Conservation (phyloP, 208 protist species). For the Acanthamoeba culbertsoni region DNA sequence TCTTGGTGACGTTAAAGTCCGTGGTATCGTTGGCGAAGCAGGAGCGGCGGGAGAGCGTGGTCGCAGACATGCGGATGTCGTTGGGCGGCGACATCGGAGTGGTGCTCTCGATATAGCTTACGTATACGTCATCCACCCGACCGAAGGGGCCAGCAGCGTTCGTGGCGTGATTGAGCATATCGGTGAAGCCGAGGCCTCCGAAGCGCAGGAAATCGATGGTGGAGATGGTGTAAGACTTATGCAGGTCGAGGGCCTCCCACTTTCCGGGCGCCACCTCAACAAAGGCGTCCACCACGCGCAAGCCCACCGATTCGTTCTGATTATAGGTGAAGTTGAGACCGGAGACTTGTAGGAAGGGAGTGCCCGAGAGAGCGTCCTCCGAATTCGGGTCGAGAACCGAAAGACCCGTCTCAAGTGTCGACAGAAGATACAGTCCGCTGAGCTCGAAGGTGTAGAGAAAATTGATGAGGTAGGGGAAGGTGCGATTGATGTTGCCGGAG, state of each 20-base stretch:
- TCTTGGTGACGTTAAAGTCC: neutral
- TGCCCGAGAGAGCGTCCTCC: neutral
- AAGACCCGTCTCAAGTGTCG: neutral
- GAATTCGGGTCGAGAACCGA: neutral
- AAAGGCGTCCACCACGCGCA: neutral
- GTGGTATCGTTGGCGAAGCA: neutral
- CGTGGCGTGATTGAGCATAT: neutral
- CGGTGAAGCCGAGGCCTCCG: conserved; percentile 1
- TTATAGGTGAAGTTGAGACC: conserved; percentile 20
- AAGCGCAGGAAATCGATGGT: neutral
- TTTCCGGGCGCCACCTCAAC: neutral
- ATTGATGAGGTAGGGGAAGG: neutral
- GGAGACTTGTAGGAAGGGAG: neutral
- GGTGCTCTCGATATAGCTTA: neutral
- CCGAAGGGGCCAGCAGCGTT: neutral
- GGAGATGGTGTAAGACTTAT: neutral
- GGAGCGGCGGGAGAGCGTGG: neutral
- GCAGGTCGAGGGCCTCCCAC: neutral
- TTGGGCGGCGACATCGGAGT: neutral
- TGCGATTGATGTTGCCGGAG: neutral
- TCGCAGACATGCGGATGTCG: neutral
- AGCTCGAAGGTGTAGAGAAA: conserved; percentile 7
- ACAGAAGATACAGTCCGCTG: neutral
- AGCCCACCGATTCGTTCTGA: neutral
- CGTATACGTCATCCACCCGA: neutral